Evolutionary conservation across 345 rosid genomes (phyloP), one percentile per base, ranked within the genome.

Genomic region (Stellera chamaejasme): DNA sequence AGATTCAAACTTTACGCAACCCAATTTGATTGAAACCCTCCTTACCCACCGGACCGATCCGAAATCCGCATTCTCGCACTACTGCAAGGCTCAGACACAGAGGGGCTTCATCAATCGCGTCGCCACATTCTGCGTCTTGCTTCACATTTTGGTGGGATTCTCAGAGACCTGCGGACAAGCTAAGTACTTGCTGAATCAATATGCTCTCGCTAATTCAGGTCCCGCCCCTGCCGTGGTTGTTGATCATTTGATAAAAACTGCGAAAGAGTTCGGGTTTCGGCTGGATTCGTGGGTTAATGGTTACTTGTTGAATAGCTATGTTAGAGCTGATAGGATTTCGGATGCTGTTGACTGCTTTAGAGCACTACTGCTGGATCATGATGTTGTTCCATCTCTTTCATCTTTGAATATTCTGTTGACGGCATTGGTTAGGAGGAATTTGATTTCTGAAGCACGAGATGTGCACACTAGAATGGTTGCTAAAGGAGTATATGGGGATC

Each of bases 231-330:
- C 41, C 11, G 69, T 60, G 45, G 28, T 78, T 25, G 67, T 86
- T 27, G 75, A 64, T 63, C 67, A 58, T 36, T 69, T 89, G 57
- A 61, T 77, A 8, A 75, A 74, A 25, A 69, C 70, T 2, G 70
- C 79, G 0, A 66, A 72, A 47, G 61, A 56, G n/a, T 78, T 67
- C 45, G 74, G 72, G 27, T 79, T 82, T 57, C 67, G 78, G 52
- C 61, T 67, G 10, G 69, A 77, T 68, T 53, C 70, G 0, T 57
- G 75, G 65, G 74, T 79, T 66, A 81, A 82, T 54, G 66, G 66
- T 67, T 82, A 76, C 73, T 73, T 87, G 75, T 66, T 90, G 72
- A 69, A 67, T 70, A 77, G 88, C 62, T 83, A 76, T 65, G 62
- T 73, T 51, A 63, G 56, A 62, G 76, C 73, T 23, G 66, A 60